Evolutionary conservation across 1,139 yeast genomes (phyloP), one percentile per base, ranked within the genome.

Genomic region (Magnusiomyces ingens): DNA sequence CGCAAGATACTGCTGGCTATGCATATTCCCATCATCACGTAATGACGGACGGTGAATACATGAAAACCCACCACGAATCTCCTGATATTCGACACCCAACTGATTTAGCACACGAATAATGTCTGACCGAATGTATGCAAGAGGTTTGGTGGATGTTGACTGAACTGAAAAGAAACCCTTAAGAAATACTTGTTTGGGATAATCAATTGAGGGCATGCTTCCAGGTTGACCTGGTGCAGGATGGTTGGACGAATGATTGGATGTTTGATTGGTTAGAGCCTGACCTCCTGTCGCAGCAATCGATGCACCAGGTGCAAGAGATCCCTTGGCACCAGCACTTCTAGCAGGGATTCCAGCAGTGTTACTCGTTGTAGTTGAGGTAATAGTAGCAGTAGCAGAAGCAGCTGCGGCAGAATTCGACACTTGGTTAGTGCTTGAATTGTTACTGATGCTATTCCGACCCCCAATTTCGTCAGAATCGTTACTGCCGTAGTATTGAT

Each of bases 81-180:
- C 99, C 59, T 84, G 86, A 67, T 80, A 91, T 59, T 82, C 81
- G 48, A 93, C 94, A 21, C 90, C 91, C 64, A 89, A 74, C 59
- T 81, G 81, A 38, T 82, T 82, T 67, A 93, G 77, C 1, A 87
- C 94, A 36, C 82, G 79, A 37, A 93, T 86, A 49, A 93, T 83
- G 65, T 87, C 91, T 63, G 86, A 82, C 56, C 98, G 81, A 55
- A 93, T 91, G 58, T 87, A 88, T 10, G 95, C 93, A 55, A 93
- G 75, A 21, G 96, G 91, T 63, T 90, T 90, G 3, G 96, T 88
- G 1, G 97, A 89, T 0, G 99, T 93, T 1, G 96, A 87, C 70
- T 90, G 97, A 47, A 91, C 98, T 58, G 94, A 84, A 72, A 93
- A 93, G 65, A 93, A 90, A 0, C 98, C 98, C 68, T 91, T 90